These are phyloP conservation scores for Fusarium euwallaceae DNA, from an alignment of 2,329 filamentous ascomycete species.

Conservation along the genomic window DNA sequence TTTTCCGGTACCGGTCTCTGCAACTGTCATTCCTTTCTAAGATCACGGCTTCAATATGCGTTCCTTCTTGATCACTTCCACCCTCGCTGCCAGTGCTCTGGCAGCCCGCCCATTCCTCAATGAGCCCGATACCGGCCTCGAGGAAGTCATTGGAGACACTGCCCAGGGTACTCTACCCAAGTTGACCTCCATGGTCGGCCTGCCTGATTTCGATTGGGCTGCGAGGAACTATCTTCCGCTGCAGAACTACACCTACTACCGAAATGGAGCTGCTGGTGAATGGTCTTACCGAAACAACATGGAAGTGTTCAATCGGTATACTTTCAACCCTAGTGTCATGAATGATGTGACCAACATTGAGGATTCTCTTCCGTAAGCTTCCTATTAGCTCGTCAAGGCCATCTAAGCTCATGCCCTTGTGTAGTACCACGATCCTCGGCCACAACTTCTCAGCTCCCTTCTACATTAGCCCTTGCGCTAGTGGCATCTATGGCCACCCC, in stretches of 20 bases:
- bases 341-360: slow-evolving; percentile 59
- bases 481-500: slow-evolving; percentile 56
- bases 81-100: slow-evolving; percentile 47
- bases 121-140: slow-evolving; percentile 59
- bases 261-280: slow-evolving; percentile 64
- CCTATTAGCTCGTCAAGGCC: neutral
- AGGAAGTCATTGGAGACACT: slow-evolving; percentile 50
- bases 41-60: slow-evolving; percentile 7
- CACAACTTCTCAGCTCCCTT: slow-evolving; percentile 64
- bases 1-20: neutral
- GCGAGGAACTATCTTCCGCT: slow-evolving; percentile 60
- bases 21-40: neutral
- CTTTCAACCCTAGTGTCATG: slow-evolving; percentile 61
- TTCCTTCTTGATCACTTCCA: slow-evolving; percentile 16
- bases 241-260: slow-evolving; percentile 58
- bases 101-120: slow-evolving; percentile 58
- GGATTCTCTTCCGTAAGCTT: slow-evolving; percentile 42
- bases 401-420: neutral
- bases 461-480: slow-evolving; percentile 63
- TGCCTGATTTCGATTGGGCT: slow-evolving; percentile 66
- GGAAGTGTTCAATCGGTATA: slow-evolving; percentile 62
- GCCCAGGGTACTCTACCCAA: slow-evolving; percentile 53
- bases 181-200: slow-evolving; percentile 58
- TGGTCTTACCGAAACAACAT: slow-evolving; percentile 68
- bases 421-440: slow-evolving; percentile 59